Conservation (phyloP, 768 basidiomycete species). For the Naematelia encephala region DNA sequence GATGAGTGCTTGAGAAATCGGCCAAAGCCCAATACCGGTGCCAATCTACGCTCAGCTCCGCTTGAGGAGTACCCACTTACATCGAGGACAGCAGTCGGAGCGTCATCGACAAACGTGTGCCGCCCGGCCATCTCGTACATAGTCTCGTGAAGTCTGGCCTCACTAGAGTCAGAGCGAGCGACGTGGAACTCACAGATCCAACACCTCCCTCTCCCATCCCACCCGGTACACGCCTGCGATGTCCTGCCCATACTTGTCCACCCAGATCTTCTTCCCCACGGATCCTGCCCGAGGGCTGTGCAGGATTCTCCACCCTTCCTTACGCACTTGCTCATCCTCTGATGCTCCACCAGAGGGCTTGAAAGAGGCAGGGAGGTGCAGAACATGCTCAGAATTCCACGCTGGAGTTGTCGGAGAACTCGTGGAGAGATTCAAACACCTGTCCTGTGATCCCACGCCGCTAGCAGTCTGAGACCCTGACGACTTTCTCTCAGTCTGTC, state of each 20-base stretch:
- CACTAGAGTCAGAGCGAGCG: slow-evolving; percentile 15
- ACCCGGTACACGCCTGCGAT: slow-evolving; percentile 25
- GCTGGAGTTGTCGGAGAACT: no score
- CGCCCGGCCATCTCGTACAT: slow-evolving; percentile 26
- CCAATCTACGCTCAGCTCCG: slow-evolving; percentile 32
- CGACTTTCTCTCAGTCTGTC: no score
- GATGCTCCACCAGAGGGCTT: no score
- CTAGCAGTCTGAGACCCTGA: no score
- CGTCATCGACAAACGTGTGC: slow-evolving; percentile 28
- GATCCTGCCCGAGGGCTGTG: no score
- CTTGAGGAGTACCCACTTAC: slow-evolving; percentile 17
- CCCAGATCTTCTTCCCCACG: slow-evolving; percentile 36
- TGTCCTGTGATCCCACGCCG: no score
- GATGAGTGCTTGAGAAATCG: slow-evolving; percentile 40
- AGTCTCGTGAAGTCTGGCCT: slow-evolving; percentile 42
- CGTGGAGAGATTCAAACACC: no score
- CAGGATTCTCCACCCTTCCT: no score
- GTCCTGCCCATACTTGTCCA: slow-evolving; percentile 20
- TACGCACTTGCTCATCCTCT: no score
- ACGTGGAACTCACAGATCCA: slow-evolving; percentile 44
- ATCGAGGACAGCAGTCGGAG: slow-evolving; percentile 39
- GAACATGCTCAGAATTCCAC: no score
- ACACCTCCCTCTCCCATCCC: slow-evolving; percentile 44
- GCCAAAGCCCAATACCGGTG: slow-evolving; percentile 44
- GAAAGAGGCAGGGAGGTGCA: no score